Evolutionary conservation across 2,329 filamentous ascomycete genomes (phyloP).

Genomic region (Colletotrichum brevisporum): DNA sequence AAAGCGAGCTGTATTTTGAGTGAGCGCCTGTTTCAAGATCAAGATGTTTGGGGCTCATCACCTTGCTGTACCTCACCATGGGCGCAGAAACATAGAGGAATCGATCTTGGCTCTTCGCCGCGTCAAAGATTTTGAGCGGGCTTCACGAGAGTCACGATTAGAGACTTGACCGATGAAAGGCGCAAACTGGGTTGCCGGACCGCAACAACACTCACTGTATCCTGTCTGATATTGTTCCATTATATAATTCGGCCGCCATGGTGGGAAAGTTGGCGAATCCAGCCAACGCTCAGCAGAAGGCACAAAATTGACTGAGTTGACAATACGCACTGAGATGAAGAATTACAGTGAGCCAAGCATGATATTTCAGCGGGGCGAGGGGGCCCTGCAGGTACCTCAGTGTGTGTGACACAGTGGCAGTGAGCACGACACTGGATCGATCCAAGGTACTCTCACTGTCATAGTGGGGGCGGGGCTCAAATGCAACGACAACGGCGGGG

Average conservation of each 20-base stretch:
- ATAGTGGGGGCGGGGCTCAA: constrained; percentile 37
- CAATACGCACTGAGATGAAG: constrained; percentile 6
- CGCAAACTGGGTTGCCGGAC: background rate
- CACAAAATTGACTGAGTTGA: background rate
- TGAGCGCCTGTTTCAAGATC: background rate
- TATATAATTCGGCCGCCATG: constrained; percentile 33
- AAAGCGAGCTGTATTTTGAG: constrained; percentile 70
- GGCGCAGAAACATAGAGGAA: constrained; percentile 73
- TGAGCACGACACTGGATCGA: constrained; percentile 9
- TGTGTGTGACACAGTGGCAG: background rate
- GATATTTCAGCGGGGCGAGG: constrained; percentile 30
- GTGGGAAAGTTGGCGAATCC: background rate
- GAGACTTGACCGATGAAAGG: background rate
- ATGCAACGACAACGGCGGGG: constrained; percentile 35
- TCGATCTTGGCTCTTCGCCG: constrained; percentile 64
- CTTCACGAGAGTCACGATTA: constrained; percentile 50
- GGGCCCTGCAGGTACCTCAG: constrained; percentile 9
- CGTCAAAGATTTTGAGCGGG: constrained; percentile 72
- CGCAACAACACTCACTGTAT: constrained; percentile 27
- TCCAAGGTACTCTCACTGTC: constrained; percentile 2
- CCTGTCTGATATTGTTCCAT: constrained; percentile 36
- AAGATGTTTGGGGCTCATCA: constrained; percentile 40
- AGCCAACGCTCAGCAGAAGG: background rate
- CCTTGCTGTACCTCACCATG: constrained; percentile 78
- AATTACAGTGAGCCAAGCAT: constrained; percentile 24